Evolutionary conservation across 2,329 filamentous ascomycete species (phyloP).

Genomic region (Arthroderma sp.): DNA sequence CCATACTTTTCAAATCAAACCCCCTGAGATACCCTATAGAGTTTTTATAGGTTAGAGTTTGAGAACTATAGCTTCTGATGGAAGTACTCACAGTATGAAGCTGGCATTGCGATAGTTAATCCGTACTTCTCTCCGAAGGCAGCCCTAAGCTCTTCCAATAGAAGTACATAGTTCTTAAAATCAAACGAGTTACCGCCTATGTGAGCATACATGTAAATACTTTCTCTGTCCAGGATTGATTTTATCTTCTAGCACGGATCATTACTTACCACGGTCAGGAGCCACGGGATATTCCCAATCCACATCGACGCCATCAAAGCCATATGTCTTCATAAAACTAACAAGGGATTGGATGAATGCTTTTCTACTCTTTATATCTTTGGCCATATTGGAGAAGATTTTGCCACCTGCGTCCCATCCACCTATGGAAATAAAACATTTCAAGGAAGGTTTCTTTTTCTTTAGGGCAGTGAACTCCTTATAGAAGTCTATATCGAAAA

Average conservation of each 20-base stretch:
- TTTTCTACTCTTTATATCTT: slow-evolving; percentile 5
- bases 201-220: neutral
- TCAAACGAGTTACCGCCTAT: slow-evolving; percentile 17
- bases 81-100: neutral
- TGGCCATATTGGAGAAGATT: slow-evolving; percentile 13
- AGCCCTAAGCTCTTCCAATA: slow-evolving; percentile 12
- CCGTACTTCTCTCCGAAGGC: slow-evolving; percentile 9
- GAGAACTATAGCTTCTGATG: neutral
- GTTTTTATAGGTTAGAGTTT: slow-evolving; percentile 5
- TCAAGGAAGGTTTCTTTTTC: slow-evolving; percentile 13
- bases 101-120: slow-evolving; percentile 11
- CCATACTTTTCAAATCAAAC: neutral
- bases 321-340: slow-evolving; percentile 29
- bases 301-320: slow-evolving; percentile 35
- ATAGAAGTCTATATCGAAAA: slow-evolving; percentile 10
- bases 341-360: slow-evolving; percentile 27
- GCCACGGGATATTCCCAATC: slow-evolving; percentile 33
- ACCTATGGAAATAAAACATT: slow-evolving; percentile 27
- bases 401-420: slow-evolving; percentile 23
- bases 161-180: slow-evolving; percentile 18
- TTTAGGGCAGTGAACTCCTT: slow-evolving; percentile 23
- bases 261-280: slow-evolving; percentile 22
- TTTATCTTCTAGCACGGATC: slow-evolving; percentile 1
- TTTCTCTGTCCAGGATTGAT: slow-evolving; percentile 1
- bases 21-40: neutral